Evolutionary conservation across 192 early-diverging fungal species (phyloP).

Genomic region (Backusella mclennaniae): DNA sequence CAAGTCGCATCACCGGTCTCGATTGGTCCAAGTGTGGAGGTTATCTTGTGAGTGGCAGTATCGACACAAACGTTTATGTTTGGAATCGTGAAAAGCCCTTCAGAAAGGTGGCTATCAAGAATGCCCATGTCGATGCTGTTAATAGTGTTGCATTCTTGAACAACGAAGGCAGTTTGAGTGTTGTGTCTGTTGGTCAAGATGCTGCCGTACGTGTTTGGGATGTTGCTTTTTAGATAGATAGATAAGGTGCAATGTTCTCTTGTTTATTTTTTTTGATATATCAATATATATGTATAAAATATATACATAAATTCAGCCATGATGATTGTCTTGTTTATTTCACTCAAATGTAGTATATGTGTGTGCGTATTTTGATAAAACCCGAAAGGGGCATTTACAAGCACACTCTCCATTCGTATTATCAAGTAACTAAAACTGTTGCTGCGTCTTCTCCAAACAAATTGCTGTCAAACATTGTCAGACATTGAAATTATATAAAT

Average conservation of each 20-base stretch:
- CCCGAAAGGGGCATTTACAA: too few species aligned
- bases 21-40: constrained; percentile 75
- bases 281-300: neutral
- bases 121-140: constrained; percentile 82
- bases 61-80: constrained; percentile 90
- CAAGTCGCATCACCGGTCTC: constrained; percentile 77
- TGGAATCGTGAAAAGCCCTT: constrained; percentile 83
- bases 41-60: constrained; percentile 74
- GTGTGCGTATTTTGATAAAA: too few species aligned
- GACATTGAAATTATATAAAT: too few species aligned
- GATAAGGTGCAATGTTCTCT: neutral
- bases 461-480: too few species aligned
- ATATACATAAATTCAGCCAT: too few species aligned
- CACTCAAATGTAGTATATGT: too few species aligned
- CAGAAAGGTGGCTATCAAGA: constrained; percentile 69
- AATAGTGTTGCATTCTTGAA: constrained; percentile 71
- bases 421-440: too few species aligned
- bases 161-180: constrained; percentile 40
- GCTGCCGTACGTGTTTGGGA: constrained; percentile 75
- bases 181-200: constrained; percentile 82
- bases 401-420: too few species aligned
- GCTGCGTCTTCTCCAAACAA: too few species aligned
- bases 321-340: too few species aligned
- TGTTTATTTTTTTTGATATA: neutral
- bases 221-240: neutral